phyloP scores from a whole-genome alignment of 768 basidiomycete species.

The Porphyrellus cyaneotinctus region DNA sequence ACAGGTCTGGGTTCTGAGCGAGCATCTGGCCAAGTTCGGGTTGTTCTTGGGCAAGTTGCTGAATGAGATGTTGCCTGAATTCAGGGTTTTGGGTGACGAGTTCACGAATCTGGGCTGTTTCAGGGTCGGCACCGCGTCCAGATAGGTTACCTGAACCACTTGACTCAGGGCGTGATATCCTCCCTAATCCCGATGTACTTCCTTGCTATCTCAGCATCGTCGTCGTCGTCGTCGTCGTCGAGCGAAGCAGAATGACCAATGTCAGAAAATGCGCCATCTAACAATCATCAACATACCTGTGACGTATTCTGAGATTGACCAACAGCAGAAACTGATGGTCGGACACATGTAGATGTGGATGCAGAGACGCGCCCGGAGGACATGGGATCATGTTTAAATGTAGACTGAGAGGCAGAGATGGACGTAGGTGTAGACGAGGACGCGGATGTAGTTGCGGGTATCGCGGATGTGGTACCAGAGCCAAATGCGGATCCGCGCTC shows the following conservation, averaged over 20 bases:
- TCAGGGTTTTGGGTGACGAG: background rate
- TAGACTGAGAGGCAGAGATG: background rate
- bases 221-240: too few relatives aligned
- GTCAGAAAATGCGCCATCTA: background rate
- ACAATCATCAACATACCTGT: background rate
- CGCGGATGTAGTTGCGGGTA: background rate
- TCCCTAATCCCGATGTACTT: background rate
- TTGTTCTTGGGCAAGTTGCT: background rate
- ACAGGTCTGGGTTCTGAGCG: background rate
- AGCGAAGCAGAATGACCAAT: background rate
- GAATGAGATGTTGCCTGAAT: background rate
- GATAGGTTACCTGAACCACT: background rate
- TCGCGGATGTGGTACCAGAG: background rate
- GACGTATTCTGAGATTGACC: background rate
- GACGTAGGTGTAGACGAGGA: background rate
- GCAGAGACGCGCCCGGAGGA: background rate
- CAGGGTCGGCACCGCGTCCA: too few relatives aligned
- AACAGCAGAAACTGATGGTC: background rate
- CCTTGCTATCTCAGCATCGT: background rate
- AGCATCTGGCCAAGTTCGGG: background rate
- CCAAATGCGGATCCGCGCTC: too few relatives aligned
- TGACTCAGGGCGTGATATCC: background rate
- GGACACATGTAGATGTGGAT: background rate
- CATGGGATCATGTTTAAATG: background rate
- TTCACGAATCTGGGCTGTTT: slow-evolving; percentile 1